Evolutionary conservation across 192 early-diverging fungal species (phyloP), one percentile per base, ranked within the genome.

Genomic region (Pilobolus umbonatus): DNA sequence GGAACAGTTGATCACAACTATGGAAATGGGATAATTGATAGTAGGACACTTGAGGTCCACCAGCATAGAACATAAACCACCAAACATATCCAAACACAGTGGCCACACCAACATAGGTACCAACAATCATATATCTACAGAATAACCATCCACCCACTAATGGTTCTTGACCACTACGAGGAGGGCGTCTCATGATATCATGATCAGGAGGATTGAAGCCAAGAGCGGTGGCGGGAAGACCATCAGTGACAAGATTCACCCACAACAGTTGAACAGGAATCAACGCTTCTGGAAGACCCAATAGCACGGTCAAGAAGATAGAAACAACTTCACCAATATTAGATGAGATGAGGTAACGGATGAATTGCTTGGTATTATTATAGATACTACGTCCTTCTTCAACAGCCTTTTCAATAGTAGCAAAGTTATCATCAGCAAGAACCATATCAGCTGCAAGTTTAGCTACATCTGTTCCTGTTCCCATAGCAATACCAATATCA

Each of bases 401-500:
- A 9, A 99, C 96, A 11, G 97, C 97, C 60, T 84, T 84, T 61
- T 94, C 94, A 47, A 99, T 98, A 30, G 95, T 98, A 25, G 94
- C 85, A 84, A 99, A 99, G 86, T 99, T 98, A 76, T 98, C 92
- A 75, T 99, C 94, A 5, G 94, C 67, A 28, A 99, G 78, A 22
- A 98, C 90, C 95, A 99, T 98, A 72, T 98, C 97, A 39, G 90
- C 88, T 6, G 97, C 97, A 25, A 95, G 76, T 79, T 98, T 98
- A 47, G 98, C 95, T 44, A 99, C 96, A 71, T 98, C 98, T 0
- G 98, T 96, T 64, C 98, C 98, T 12, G 82, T 80, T 24, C 98
- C 98, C 96, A 99, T 99, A 7, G 98, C 95, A 55, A 99, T 81
- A 70, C 98, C 98, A 78, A 99, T 98, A 72, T 99, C 94, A 32